These are phyloP conservation scores for Gastrolobium villosum DNA, from an alignment of 306 rosid genomes.

Conservation along the genomic window DNA sequence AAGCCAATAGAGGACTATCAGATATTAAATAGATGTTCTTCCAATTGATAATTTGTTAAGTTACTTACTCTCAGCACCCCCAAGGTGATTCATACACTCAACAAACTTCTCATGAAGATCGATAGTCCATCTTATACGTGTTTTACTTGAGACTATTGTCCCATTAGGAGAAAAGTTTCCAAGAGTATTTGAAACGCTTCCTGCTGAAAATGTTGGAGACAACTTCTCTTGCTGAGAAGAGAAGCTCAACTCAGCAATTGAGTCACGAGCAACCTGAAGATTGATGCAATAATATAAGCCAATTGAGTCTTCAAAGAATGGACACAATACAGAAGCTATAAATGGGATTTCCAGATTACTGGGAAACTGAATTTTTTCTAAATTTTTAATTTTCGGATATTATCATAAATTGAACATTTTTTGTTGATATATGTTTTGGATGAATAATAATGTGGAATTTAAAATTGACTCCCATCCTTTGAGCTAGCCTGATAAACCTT, in stretches of 20 bases:
- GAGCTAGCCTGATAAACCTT: too few relatives aligned
- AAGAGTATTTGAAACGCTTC: slow-evolving; percentile 46
- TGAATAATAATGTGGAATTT: too few relatives aligned
- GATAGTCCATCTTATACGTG: slow-evolving; percentile 90
- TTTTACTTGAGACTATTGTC: slow-evolving; percentile 60
- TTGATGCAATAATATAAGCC: not conserved
- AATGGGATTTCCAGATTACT: too few relatives aligned
- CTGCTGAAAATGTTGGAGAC: slow-evolving; percentile 53
- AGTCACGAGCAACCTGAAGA: slow-evolving; percentile 50
- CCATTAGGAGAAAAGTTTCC: slow-evolving; percentile 60
- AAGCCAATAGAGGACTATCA: slow-evolving; percentile 31
- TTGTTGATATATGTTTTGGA: too few relatives aligned
- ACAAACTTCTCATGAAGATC: slow-evolving; percentile 96
- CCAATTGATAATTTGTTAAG: not conserved
- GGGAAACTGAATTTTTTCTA: too few relatives aligned
- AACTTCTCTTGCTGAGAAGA: slow-evolving; percentile 59
- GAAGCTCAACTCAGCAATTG: slow-evolving; percentile 49
- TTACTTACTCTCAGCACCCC: slow-evolving; percentile 87
- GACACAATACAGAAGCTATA: not conserved
- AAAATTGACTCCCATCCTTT: too few relatives aligned
- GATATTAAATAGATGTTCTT: slow-evolving; percentile 22
- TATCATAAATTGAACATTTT: too few relatives aligned
- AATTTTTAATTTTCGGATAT: too few relatives aligned
- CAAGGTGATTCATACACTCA: slow-evolving; percentile 84
- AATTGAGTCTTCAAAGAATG: slow-evolving; percentile 11